Evolutionary conservation across 306 rosid species (phyloP).

Genomic region (Rosa multiflora): DNA sequence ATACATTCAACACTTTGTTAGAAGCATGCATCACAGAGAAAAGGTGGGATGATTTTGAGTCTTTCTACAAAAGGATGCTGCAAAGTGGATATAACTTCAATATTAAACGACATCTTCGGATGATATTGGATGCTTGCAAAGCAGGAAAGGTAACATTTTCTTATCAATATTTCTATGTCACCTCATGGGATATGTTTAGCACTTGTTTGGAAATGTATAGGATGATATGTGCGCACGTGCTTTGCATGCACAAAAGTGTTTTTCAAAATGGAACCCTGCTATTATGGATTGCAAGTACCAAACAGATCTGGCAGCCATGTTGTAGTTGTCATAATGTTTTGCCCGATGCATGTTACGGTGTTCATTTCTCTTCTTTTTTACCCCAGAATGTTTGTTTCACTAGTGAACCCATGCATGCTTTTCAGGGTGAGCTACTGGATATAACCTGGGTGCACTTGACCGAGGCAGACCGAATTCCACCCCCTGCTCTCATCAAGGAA

Average conservation of each 20-base stretch:
- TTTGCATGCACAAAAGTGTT: neutral
- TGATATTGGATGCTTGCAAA: conserved; percentile 70
- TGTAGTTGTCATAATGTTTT: neutral
- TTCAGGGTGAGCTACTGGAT: conserved; percentile 70
- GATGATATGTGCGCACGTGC: neutral
- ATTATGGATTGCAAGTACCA: neutral
- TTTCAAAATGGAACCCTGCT: neutral
- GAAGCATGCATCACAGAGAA: conserved; percentile 59
- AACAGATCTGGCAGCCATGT: neutral
- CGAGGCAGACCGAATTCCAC: conserved; percentile 45
- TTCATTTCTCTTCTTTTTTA: neutral
- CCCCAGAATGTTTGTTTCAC: neutral
- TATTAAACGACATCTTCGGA: conserved; percentile 83
- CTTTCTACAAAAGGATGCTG: conserved; percentile 61
- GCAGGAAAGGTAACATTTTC: conserved; percentile 67
- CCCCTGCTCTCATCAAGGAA: conserved; percentile 60
- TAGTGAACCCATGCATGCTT: conserved; percentile 27
- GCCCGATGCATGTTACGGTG: neutral
- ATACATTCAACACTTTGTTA: conserved; percentile 79
- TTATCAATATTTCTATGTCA: conserved; percentile 5
- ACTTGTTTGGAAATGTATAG: neutral
- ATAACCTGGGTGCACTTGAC: conserved; percentile 70
- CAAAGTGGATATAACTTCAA: conserved; percentile 71
- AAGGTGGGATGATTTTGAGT: conserved; percentile 74
- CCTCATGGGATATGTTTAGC: neutral